Evolutionary conservation across 495 filamentous ascomycete species (phyloP), one percentile per base, ranked within the genome.

Genomic region (Podospora fimiseda): DNA sequence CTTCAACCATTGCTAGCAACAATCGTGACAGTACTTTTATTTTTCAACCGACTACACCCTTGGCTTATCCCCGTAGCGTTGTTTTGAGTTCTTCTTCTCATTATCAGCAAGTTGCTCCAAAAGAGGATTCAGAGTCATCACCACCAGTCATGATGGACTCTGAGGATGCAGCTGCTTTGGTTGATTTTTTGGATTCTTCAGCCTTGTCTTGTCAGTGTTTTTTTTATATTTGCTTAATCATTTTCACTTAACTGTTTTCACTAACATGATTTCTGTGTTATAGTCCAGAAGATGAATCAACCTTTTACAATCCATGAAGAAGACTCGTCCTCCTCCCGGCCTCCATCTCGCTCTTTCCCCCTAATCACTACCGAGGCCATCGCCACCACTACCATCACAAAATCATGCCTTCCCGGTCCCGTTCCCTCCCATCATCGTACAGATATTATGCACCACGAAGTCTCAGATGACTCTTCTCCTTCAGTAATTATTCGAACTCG

Each of bases 171-270:
- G 43, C 47, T 41, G 27, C 22, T n/a, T 16, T 27, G 16, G 40
- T 49, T 5, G 57, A 48, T 24, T 45, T 22, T n/a, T 21, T 48
- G 9, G 51, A 50, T 18, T 53, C 27, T 11, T 33, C 27, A 11
- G 27, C 51, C n/a, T n/a, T n/a, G 24, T 55, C 54, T 45, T 43
- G 60, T 63, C 41, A 62, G 60, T 58, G n/a, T 16, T 20, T 39
- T 42, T 15, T 27, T 9, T 19, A 9, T 53, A 20, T 19, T 23
- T 22, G 43, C 50, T 48, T n/a, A n/a, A n/a, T n/a, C n/a, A n/a
- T n/a, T n/a, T n/a, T n/a, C n/a, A n/a, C n/a, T n/a, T n/a, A n/a
- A n/a, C n/a, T n/a, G n/a, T n/a, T n/a, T n/a, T n/a, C n/a, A 33
- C 27, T 33, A 11, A 33, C 49, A 21, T 9, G 43, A 39, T 38